Evolutionary conservation across 169 alveolate genomes (phyloP).

Genomic region (Eimeria brunetti): DNA sequence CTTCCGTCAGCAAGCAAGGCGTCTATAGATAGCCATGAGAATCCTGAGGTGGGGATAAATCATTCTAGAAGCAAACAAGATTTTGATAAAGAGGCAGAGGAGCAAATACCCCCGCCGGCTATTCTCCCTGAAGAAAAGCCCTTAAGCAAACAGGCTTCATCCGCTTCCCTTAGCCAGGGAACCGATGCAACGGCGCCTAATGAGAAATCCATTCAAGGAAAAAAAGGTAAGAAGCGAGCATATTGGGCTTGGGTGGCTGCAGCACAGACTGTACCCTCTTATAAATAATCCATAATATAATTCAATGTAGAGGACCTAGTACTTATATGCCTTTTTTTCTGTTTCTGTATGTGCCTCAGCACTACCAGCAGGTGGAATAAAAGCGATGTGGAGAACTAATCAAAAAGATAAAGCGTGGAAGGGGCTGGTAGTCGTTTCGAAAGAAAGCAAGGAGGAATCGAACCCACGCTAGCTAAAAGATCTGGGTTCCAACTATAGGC

Average conservation of each 20-base stretch:
- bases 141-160: neutral
- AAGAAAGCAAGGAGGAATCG: neutral
- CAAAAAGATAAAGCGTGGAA: neutral
- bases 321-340: neutral
- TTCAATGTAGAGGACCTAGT: neutral
- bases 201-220: neutral
- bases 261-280: neutral
- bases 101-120: neutral
- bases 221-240: neutral
- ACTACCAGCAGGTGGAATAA: neutral
- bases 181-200: neutral
- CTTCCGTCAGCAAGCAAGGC: neutral
- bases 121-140: neutral
- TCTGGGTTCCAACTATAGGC: neutral
- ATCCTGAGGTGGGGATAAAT: neutral
- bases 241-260: neutral
- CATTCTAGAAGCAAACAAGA: neutral
- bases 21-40: neutral
- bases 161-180: neutral
- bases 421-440: slow-evolving; percentile 38
- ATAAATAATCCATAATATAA: no score
- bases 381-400: slow-evolving; percentile 42
- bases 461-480: neutral
- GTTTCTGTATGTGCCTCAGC: neutral
- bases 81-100: neutral